Percentiles rank a stretch among this genome's conserved stretches.
These are phyloP conservation scores for Chaetomiaceae sp. DNA, from an alignment of 2,329 filamentous ascomycete species.

Conservation along the genomic window DNA sequence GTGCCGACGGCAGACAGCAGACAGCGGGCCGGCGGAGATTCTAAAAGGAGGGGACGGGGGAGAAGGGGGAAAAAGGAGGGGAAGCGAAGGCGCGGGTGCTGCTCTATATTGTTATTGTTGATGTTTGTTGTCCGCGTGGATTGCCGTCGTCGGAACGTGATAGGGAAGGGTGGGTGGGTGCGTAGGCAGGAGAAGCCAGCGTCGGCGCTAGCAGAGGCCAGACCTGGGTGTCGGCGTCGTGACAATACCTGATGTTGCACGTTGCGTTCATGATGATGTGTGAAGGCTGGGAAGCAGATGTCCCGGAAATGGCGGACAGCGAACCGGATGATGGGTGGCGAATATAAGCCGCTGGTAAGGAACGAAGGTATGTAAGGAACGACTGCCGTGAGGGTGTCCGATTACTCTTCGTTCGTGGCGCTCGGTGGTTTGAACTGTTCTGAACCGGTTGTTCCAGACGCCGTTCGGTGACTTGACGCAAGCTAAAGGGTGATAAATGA, in stretches of 20 bases:
- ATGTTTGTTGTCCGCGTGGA: background rate
- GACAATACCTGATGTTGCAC: too few species aligned
- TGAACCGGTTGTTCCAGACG: background rate
- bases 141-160: slow-evolving; percentile 1
- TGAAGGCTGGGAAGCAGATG: too few species aligned
- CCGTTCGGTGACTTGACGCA: background rate
- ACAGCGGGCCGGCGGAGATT: too few species aligned
- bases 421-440: too few species aligned
- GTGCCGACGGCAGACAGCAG: too few species aligned
- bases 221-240: too few species aligned
- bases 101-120: slow-evolving; percentile 1
- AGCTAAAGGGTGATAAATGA: background rate
- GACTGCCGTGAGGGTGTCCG: slow-evolving; percentile 1
- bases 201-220: too few species aligned
- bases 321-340: too few species aligned
- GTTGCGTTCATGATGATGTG: too few species aligned
- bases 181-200: too few species aligned
- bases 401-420: background rate
- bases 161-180: background rate
- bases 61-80: background rate
- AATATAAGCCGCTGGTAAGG: too few species aligned
- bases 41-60: too few species aligned
- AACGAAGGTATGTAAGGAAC: slow-evolving; percentile 1
- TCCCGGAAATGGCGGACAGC: background rate
- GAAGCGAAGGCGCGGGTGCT: background rate